These are phyloP conservation scores for Phytophthora chlamydospora DNA, from an alignment of 352 stramenopile genomes.

Conservation along the genomic window DNA sequence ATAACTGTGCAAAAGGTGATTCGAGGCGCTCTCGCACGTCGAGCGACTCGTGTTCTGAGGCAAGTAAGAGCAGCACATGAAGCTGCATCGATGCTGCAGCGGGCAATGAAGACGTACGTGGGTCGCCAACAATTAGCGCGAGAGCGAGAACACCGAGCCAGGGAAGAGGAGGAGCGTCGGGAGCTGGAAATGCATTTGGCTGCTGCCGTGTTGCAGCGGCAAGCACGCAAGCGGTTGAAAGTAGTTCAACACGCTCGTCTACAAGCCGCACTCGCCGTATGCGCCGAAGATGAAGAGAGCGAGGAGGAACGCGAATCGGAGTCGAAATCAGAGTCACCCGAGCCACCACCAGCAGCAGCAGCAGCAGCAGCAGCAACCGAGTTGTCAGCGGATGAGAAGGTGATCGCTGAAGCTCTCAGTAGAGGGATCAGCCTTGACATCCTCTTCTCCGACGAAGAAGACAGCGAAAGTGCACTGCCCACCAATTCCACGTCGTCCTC, in stretches of 20 bases:
- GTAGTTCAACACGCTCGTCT: conserved; percentile 23
- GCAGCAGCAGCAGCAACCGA: not conserved
- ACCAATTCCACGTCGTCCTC: conserved; percentile 22
- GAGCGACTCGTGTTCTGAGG: conserved; percentile 13
- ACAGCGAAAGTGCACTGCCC: conserved; percentile 10
- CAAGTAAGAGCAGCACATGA: conserved; percentile 21
- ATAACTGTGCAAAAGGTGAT: conserved; percentile 45
- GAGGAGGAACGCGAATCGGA: conserved; percentile 16
- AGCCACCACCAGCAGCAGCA: not conserved
- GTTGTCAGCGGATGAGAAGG: conserved; percentile 19
- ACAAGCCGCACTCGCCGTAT: conserved; percentile 19
- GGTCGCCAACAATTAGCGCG: conserved; percentile 25
- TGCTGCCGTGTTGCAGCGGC: conserved; percentile 53
- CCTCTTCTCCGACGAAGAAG: conserved; percentile 60
- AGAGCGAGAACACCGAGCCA: conserved; percentile 30
- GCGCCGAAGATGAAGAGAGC: conserved; percentile 27
- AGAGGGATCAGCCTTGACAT: conserved; percentile 62
- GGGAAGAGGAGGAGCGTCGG: conserved; percentile 29
- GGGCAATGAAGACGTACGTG: conserved; percentile 40
- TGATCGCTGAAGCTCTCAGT: conserved; percentile 22
- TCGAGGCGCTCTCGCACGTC: conserved; percentile 45
- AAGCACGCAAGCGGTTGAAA: conserved; percentile 40
- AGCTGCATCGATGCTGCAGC: conserved; percentile 44
- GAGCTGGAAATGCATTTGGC: conserved; percentile 46
- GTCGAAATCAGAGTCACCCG: not conserved